Evolutionary conservation across 2,329 filamentous ascomycete species (phyloP).

Genomic region (Laburnicola sp.): DNA sequence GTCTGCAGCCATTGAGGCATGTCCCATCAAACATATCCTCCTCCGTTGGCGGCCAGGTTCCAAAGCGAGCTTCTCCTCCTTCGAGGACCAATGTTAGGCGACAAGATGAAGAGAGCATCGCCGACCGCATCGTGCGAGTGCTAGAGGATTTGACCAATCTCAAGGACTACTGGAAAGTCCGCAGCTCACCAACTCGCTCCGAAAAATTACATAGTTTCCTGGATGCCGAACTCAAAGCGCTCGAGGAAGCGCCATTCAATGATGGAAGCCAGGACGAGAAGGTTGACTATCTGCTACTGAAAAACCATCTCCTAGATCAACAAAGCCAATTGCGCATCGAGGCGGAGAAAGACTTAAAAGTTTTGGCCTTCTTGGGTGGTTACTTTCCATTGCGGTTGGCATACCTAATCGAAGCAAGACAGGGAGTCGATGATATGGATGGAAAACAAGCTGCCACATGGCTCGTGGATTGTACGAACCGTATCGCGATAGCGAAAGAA

Average conservation of each 20-base stretch:
- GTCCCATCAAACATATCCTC: too few relatives aligned
- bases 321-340: constrained; percentile 48
- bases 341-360: constrained; percentile 41
- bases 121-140: constrained; percentile 36
- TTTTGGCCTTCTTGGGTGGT: constrained; percentile 47
- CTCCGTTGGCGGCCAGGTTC: too few relatives aligned
- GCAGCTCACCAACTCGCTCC: constrained; percentile 49
- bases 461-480: constrained; percentile 44
- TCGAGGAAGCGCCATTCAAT: constrained; percentile 44
- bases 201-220: constrained; percentile 50
- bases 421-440: constrained; percentile 50
- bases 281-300: constrained; percentile 56
- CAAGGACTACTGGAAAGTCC: constrained; percentile 54
- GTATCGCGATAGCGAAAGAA: constrained; percentile 39
- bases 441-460: constrained; percentile 50
- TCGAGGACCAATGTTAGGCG: background rate
- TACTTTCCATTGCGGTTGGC: constrained; percentile 47
- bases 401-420: constrained; percentile 54
- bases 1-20: background rate
- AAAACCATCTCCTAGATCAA: constrained; percentile 49
- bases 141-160: constrained; percentile 54
- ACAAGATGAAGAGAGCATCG: constrained; percentile 7
- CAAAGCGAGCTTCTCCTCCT: background rate
- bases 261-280: constrained; percentile 49
- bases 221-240: constrained; percentile 45